These are phyloP conservation scores for Thinopyrum obtusiflorum DNA, from an alignment of 202 grass and related monocot species.

Conservation along the genomic window DNA sequence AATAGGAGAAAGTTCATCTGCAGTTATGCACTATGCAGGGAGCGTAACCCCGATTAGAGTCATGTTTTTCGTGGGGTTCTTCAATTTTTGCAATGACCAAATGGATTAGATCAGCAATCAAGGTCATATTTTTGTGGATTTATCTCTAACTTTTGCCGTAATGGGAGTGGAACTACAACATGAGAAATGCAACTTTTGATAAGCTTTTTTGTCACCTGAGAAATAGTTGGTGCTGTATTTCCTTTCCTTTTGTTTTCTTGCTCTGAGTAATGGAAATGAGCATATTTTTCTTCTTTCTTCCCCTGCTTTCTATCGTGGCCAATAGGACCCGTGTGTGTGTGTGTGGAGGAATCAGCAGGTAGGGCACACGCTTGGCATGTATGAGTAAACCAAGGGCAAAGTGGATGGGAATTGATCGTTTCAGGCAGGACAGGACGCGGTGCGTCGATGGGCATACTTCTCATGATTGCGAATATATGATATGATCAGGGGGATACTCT, in stretches of 20 bases:
- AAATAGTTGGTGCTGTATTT: conserved; percentile 37
- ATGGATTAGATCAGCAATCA: background rate
- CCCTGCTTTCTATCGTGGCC: conserved; percentile 22
- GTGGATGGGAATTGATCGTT: conserved; percentile 34
- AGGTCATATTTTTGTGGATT: conserved; percentile 12
- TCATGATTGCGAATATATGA: conserved; percentile 56
- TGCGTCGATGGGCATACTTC: conserved; percentile 42
- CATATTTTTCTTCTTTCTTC: conserved; percentile 36
- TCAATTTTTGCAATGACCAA: conserved; percentile 32
- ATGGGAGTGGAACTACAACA: conserved; percentile 6
- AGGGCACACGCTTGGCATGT: conserved; percentile 29
- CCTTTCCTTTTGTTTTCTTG: conserved; percentile 25
- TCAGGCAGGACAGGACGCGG: conserved; percentile 44
- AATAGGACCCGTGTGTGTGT: background rate
- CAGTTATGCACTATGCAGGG: background rate
- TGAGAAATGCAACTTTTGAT: conserved; percentile 20
- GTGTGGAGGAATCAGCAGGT: conserved; percentile 41
- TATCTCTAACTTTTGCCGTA: conserved; percentile 3
- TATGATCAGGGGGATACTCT: conserved; percentile 29
- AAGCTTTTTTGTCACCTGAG: conserved; percentile 30
- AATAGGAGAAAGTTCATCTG: conserved; percentile 10
- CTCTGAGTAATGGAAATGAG: conserved; percentile 52
- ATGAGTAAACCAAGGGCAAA: conserved; percentile 26
- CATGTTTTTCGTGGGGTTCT: conserved; percentile 29
- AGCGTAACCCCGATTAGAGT: conserved; percentile 14